Conservation (phyloP, 768 basidiomycete species). For the Pulveroboletus ravenelii region DNA sequence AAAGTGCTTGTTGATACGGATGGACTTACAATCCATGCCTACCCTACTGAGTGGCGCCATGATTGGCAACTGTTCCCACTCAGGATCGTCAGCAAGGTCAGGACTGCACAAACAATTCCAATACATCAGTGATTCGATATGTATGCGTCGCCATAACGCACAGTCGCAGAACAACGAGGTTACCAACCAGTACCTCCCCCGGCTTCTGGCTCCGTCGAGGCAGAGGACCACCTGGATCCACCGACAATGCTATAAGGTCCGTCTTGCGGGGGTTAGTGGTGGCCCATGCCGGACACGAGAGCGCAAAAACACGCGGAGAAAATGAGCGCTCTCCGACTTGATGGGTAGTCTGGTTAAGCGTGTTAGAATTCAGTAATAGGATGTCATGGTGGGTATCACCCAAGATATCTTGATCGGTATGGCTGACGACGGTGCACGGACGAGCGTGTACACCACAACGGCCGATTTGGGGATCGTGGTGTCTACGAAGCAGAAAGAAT, state of each 20-base stretch:
- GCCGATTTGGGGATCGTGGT: conserved; percentile 35
- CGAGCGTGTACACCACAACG: conserved; percentile 28
- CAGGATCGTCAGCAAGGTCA: conserved; percentile 45
- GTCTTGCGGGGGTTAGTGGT: conserved; percentile 28
- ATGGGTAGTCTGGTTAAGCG: conserved; percentile 13
- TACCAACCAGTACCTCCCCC: conserved; percentile 45
- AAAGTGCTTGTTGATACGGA: neutral
- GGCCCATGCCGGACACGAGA: conserved; percentile 35
- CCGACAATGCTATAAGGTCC: conserved; percentile 43
- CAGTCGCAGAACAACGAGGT: conserved; percentile 49
- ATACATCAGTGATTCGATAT: neutral
- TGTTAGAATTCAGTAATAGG: conserved; percentile 2
- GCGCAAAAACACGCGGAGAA: conserved; percentile 42
- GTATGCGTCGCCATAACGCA: conserved; percentile 22
- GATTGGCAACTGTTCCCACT: conserved; percentile 48
- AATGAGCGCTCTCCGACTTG: conserved; percentile 38
- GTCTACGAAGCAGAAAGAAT: conserved; percentile 37
- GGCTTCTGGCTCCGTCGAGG: conserved; percentile 28
- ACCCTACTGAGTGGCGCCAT: conserved; percentile 37
- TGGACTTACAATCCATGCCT: conserved; percentile 48
- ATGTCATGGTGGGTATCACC: conserved; percentile 30
- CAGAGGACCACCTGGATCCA: conserved; percentile 43
- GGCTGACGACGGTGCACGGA: conserved; percentile 30
- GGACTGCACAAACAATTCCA: conserved; percentile 35
- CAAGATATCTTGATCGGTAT: conserved; percentile 30